Evolutionary conservation across 192 early-diverging fungal genomes (phyloP), one percentile per base, ranked within the genome.

Genomic region (Coemansia asiatica): DNA sequence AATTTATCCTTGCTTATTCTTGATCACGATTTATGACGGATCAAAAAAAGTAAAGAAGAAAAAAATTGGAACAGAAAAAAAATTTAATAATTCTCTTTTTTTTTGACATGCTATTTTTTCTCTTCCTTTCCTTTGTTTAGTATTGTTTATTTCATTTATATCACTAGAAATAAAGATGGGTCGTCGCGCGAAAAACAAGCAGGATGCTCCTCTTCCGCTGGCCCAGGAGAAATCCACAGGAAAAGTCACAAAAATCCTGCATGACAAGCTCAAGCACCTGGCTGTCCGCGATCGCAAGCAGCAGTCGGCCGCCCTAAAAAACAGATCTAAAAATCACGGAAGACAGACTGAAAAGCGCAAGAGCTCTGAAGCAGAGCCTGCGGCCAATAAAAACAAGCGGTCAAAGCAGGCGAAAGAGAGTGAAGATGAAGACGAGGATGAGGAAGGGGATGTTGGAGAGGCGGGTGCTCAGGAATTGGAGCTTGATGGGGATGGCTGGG

Each of bases 351-450:
- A 22, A 19, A 9, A 38, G 58, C 28, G 33, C 29, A 23, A 68
- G 58, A 23, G 29, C 57, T 9, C 25, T 59, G 40, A 27, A 6
- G 6, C 31, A 29, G 57, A 60, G 40, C 60, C 59, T 29, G 21
- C 18, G 6, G 15, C 57, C 36, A n/a, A n/a, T n/a, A 60, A 59
- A 28, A 36, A 28, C 54, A 62, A 57, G 47, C 67, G 61, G 38
- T 28, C 46, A 28, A 61, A 66, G 36, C 40, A 18, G 48, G 66
- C 61, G 54, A 19, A 26, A 6, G 63, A 70, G 61, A 76, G 59
- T 46, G 85, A 79, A 2, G 76, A 83, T n/a, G 85, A 84, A n/a
- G 75, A 76, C 35, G 65, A 67, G 44, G 82, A 72, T 13, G 81
- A 82, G 25, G 72, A 64, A 36, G 56, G 64, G n/a, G 79, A 71